Conservation (phyloP, 352 stramenopile genomes). For the Pythium sp. region DNA sequence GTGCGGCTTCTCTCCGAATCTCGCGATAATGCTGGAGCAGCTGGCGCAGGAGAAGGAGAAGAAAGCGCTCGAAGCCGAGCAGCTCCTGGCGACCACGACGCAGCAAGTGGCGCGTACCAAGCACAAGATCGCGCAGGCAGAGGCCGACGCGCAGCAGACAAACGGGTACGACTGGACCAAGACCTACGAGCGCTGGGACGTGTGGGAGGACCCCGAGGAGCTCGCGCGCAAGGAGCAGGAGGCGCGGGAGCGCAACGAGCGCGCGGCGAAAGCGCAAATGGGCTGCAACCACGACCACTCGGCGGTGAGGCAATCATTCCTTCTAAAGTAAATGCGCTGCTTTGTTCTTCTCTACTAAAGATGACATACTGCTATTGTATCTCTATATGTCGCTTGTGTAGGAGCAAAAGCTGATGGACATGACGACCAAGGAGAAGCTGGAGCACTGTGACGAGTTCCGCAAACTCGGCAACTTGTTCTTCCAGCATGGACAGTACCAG, state of each 20-base stretch:
- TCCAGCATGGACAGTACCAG: constrained; percentile 77
- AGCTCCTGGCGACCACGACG: constrained; percentile 30
- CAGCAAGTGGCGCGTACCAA: constrained; percentile 41
- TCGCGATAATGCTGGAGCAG: constrained; percentile 65
- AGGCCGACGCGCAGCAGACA: constrained; percentile 18
- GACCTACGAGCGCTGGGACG: constrained; percentile 78
- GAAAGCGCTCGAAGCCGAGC: constrained; percentile 32
- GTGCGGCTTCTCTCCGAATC: constrained; percentile 61
- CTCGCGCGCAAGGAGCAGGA: constrained; percentile 62
- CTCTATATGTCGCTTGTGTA: constrained; percentile 7
- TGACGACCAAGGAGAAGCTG: constrained; percentile 67
- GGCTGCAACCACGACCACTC: constrained; percentile 87
- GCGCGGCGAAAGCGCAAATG: constrained; percentile 39
- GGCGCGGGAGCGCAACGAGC: constrained; percentile 58
- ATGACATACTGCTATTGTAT: not conserved
- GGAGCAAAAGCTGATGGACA: constrained; percentile 88
- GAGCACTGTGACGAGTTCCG: constrained; percentile 63
- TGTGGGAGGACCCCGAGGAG: constrained; percentile 79
- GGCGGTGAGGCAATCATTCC: constrained; percentile 20
- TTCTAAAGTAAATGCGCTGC: not conserved
- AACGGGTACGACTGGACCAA: constrained; percentile 65
- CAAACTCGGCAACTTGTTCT: constrained; percentile 70
- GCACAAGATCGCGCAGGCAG: constrained; percentile 30
- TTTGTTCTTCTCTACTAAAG: not conserved
- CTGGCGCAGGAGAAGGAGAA: constrained; percentile 63